Evolutionary conservation across 371 early-diverging fungal species (phyloP), one percentile per base, ranked within the genome.

Genomic region (Zopfochytrium polystomum): DNA sequence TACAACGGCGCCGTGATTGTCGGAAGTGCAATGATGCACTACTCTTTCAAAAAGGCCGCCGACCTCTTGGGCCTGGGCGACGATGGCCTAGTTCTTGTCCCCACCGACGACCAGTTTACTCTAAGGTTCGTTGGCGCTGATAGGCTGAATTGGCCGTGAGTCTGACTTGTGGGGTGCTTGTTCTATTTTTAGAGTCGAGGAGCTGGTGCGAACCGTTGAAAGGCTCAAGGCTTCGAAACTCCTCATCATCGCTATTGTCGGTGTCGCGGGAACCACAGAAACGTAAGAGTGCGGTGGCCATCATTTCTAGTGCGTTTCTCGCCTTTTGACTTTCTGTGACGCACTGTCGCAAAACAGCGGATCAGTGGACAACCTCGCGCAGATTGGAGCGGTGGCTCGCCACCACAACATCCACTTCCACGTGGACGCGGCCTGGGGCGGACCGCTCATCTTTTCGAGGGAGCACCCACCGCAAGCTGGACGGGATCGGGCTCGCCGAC

Each of bases 361-460:
- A 3, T 67, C 74, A 2, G 74, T 78, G 27, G 79, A 78, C 53
- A 60, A 68, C 30, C 53, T 78, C 18, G 22, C 42, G 20, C 50
- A 42, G 34, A 67, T 75, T 31, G 62, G 68, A 1, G n/a, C 45
- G 2, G 43, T 69, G 18, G 69, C 72, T 30, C n/a, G 31, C 3
- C 27, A 63, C 33, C 52, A 73, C 53, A 50, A 29, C 13, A 72
- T 78, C 49, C 78, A 78, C 54, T 74, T 80, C 48, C 80, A 80
- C 52, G 78, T 80, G 18, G 80, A 80, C 57, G 77, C 73, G 13
- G 77, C 78, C 13, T 80, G 80, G 80, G 77, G 77, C 33, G 74
- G 74, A 56, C 78, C 80, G 22, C 55, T 80, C n/a, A 71, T 80
- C 22, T 78, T 76, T 53, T 77, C 80, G 3, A 49, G 60, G 35